Percentiles rank a stretch among this genome's conserved stretches.
phyloP scores from a whole-genome alignment of 1,139 yeast species.

The Pichia sp. region DNA sequence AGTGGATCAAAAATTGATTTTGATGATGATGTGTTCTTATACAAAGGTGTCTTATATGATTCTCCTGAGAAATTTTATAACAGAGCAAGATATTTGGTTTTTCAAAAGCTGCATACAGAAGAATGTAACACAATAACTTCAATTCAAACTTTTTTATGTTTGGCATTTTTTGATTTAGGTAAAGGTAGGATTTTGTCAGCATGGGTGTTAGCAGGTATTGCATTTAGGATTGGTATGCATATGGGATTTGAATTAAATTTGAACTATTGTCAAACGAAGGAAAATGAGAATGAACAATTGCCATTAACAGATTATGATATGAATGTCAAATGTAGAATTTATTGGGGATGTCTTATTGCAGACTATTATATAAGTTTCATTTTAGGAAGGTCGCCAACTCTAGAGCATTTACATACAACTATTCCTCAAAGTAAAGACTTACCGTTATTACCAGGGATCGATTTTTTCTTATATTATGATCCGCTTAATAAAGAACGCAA shows the following conservation, averaged over 20 bases:
- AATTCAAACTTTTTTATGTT: conserved; percentile 8
- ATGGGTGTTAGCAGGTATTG: conserved; percentile 12
- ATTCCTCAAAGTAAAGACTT: conserved; percentile 5
- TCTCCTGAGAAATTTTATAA: conserved; percentile 8
- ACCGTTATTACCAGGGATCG: conserved; percentile 8
- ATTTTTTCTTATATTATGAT: conserved; percentile 7
- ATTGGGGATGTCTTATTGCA: conserved; percentile 10
- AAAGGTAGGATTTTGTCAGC: conserved; percentile 11
- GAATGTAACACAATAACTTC: conserved; percentile 3
- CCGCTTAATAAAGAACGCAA: neutral
- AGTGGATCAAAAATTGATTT: conserved; percentile 4
- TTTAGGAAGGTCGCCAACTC: conserved; percentile 7
- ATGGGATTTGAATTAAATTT: conserved; percentile 7
- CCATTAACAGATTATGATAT: conserved; percentile 8
- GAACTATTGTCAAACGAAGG: no score
- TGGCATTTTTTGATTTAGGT: conserved; percentile 12
- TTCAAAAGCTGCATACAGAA: conserved; percentile 6
- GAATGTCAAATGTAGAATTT: conserved; percentile 9
- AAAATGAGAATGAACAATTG: neutral
- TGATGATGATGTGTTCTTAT: neutral
- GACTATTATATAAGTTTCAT: conserved; percentile 7
- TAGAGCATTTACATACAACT: conserved; percentile 6
- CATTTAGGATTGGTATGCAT: conserved; percentile 11
- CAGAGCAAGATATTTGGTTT: conserved; percentile 5
- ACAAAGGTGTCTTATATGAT: neutral